Percentiles rank a stretch among this genome's conserved stretches.
phyloP scores from a whole-genome alignment of 495 filamentous ascomycete species.

The Penicillium argentinense region DNA sequence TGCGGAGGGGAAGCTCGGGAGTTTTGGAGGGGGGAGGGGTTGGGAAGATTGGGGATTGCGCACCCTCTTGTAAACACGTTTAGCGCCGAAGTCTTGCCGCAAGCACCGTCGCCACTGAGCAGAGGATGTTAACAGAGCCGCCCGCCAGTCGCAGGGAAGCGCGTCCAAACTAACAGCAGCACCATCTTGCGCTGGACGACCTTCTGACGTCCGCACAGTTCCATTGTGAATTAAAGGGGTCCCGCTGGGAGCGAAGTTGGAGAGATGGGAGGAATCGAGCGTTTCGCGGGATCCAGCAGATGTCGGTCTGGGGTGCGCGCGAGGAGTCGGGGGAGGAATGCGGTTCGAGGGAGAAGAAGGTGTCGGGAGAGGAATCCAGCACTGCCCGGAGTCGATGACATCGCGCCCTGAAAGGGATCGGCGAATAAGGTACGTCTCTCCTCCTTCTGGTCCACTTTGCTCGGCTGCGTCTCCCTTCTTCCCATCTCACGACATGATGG shows the following conservation, averaged over 20 bases:
- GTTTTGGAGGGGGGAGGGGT: slow-evolving; percentile 12
- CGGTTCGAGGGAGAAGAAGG: slow-evolving; percentile 5
- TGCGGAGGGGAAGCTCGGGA: slow-evolving; percentile 5
- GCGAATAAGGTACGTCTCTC: slow-evolving; percentile 35
- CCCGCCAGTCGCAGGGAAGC: background rate
- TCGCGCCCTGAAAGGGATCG: slow-evolving; percentile 38
- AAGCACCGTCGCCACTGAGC: slow-evolving; percentile 88
- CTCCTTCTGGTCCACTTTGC: slow-evolving; percentile 29
- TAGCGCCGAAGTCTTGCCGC: slow-evolving; percentile 93
- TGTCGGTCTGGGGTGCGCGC: too few relatives aligned
- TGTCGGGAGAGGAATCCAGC: slow-evolving; percentile 29
- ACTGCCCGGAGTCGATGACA: slow-evolving; percentile 43
- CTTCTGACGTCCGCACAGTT: slow-evolving; percentile 61
- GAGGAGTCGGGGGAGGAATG: slow-evolving; percentile 1
- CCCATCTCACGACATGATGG: background rate
- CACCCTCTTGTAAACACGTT: slow-evolving; percentile 99
- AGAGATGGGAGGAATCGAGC: slow-evolving; percentile 9
- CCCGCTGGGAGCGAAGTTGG: slow-evolving; percentile 5
- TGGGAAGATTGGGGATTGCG: slow-evolving; percentile 19
- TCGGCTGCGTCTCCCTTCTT: background rate
- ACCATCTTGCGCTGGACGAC: slow-evolving; percentile 98
- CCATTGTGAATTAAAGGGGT: slow-evolving; percentile 32
- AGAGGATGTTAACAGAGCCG: slow-evolving; percentile 16
- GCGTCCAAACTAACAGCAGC: slow-evolving; percentile 70
- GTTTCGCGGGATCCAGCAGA: too few relatives aligned